Evolutionary conservation across 2,329 filamentous ascomycete species (phyloP).

Genomic region (Ilyonectria robusta): DNA sequence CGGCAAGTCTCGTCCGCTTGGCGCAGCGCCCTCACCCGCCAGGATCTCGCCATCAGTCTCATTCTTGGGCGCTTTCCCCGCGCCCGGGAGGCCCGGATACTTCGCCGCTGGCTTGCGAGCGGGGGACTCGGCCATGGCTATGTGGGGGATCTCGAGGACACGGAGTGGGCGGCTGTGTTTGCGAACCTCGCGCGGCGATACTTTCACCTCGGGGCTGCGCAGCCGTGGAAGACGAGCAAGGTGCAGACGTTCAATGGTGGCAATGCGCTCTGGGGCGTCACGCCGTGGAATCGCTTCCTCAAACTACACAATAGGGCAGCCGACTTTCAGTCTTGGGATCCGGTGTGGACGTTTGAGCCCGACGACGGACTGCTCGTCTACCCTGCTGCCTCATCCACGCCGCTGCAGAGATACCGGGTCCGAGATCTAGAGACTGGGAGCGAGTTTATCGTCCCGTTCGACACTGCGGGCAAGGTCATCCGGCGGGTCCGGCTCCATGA

Average conservation of each 20-base stretch:
- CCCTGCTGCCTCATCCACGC: slow-evolving; percentile 48
- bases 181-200: slow-evolving; percentile 68
- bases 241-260: slow-evolving; percentile 37
- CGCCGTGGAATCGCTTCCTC: slow-evolving; percentile 62
- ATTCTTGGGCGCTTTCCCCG: slow-evolving; percentile 67
- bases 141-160: slow-evolving; percentile 31
- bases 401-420: slow-evolving; percentile 56
- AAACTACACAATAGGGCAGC: slow-evolving; percentile 56
- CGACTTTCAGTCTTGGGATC: slow-evolving; percentile 62
- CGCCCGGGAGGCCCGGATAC: slow-evolving; percentile 66
- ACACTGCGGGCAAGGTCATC: slow-evolving; percentile 63
- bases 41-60: slow-evolving; percentile 61
- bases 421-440: slow-evolving; percentile 64
- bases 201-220: slow-evolving; percentile 64
- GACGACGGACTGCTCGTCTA: slow-evolving; percentile 71
- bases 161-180: slow-evolving; percentile 61
- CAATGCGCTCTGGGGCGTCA: slow-evolving; percentile 53
- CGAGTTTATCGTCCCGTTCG: slow-evolving; percentile 65
- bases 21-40: slow-evolving; percentile 64
- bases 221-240: slow-evolving; percentile 54
- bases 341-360: slow-evolving; percentile 67
- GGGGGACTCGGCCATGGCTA: background rate
- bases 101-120: slow-evolving; percentile 35
- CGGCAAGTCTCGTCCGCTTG: slow-evolving; percentile 67
- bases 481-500: slow-evolving; percentile 68